Conservation (phyloP, 2,329 filamentous ascomycete species). For the Pseudocercospora pini-densiflorae region DNA sequence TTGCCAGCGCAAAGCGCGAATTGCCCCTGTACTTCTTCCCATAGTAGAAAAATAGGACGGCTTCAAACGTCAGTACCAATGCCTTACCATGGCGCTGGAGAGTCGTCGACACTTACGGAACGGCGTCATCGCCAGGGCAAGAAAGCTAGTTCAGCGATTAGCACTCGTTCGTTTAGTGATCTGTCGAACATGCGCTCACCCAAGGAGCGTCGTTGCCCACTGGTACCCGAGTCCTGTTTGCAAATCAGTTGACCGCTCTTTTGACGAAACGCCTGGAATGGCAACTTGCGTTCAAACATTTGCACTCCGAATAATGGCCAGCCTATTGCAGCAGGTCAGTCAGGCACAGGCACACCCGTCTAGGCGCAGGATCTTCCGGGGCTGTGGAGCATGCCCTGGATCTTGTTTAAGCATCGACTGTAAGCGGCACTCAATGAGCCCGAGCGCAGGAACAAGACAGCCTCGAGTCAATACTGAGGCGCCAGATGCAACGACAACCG, state of each 20-base stretch:
- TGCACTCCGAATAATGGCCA: conserved; percentile 55
- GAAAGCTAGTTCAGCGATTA: conserved; percentile 38
- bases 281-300: conserved; percentile 55
- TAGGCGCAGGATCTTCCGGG: conserved; percentile 2
- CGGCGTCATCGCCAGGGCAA: conserved; percentile 55
- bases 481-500: background rate
- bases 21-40: conserved; percentile 54
- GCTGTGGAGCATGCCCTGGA: background rate
- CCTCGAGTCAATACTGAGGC: background rate
- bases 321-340: conserved; percentile 19
- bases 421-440: background rate
- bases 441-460: conserved; percentile 7
- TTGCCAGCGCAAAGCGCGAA: conserved; percentile 51
- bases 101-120: conserved; percentile 38
- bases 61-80: conserved; percentile 31
- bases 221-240: conserved; percentile 52
- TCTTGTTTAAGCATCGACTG: conserved; percentile 1
- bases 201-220: conserved; percentile 54
- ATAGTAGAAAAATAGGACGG: conserved; percentile 55
- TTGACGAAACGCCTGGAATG: conserved; percentile 21
- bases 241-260: conserved; percentile 51
- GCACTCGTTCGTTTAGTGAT: background rate
- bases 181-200: background rate
- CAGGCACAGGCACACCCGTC: conserved; percentile 14
- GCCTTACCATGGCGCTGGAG: conserved; percentile 31